Evolutionary conservation across 73 alveolate genomes (phyloP), one percentile per base, ranked within the genome.

Genomic region (Paramecium sexaurelia): DNA sequence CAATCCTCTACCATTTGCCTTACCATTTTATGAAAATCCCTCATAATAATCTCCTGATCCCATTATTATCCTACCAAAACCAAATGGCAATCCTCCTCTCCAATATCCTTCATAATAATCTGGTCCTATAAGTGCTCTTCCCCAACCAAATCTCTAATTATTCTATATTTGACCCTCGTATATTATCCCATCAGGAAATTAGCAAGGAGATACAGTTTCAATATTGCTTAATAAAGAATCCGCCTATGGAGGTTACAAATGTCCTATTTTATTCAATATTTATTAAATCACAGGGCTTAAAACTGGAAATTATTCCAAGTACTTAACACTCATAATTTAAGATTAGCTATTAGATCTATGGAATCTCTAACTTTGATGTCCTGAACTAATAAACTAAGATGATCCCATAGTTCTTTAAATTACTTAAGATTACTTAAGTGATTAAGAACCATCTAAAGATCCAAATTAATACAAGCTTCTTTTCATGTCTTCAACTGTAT

Each of bases 71-170:
- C 94, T 88, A 17, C 94, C 89, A 61, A 88, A 68, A 8, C 94
- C 94, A 69, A 67, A 88, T 7, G 94, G 94, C 17, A 68, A 20
- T 55, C 73, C 83, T 13, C 61, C 91, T 88, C 87, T 66, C 94
- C 95, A 84, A 87, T 55, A 71, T 45, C 95, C 95, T 69, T 92
- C 94, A 40, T 55, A 85, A 55, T 92, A 71, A 15, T 89, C 89
- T 29, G 32, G 22, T 41, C 73, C 83, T 27, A 75, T 41, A 7
- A 88, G 19, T 17, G 87, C 87, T 88, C 94, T 88, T 11, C 94
- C 94, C 94, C 69, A 68, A 24, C 94, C 94, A 43, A 37, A 69
- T 29, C 91, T 75, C 37, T 68, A 40, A 88, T 88, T 82, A 43
- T 88, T 82, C 66, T 69, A n/a, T 40, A 93, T 55, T 41, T 57